Conservation (phyloP, 192 early-diverging fungal genomes). For the Funneliformis mosseae region DNA sequence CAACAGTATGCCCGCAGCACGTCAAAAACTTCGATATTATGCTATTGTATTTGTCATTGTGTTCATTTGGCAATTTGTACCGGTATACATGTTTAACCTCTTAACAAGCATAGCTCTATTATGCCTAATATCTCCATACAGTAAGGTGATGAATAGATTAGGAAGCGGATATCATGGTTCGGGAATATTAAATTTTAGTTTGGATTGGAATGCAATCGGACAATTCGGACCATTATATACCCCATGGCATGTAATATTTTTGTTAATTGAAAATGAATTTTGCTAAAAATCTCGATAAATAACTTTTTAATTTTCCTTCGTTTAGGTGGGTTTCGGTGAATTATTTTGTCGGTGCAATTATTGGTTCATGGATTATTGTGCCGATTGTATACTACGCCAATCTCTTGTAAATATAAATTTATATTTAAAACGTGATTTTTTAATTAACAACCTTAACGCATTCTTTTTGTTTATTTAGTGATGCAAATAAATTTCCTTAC, state of each 20-base stretch:
- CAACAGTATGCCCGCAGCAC: slow-evolving; percentile 5
- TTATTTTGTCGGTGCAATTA: slow-evolving; percentile 62
- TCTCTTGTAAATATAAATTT: slow-evolving; percentile 12
- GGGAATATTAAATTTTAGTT: slow-evolving; percentile 68
- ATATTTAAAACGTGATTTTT: neutral
- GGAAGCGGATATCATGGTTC: slow-evolving; percentile 64
- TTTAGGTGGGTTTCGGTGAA: slow-evolving; percentile 63
- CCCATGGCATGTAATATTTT: slow-evolving; percentile 72
- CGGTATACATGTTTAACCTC: slow-evolving; percentile 39
- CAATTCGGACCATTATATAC: slow-evolving; percentile 58
- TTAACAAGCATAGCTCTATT: slow-evolving; percentile 43
- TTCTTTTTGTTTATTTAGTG: neutral
- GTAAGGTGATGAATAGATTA: slow-evolving; percentile 34
- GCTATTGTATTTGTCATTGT: slow-evolving; percentile 42
- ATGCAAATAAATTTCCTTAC: slow-evolving; percentile 8
- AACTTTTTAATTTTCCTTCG: neutral
- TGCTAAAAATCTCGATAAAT: neutral
- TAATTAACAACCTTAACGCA: neutral
- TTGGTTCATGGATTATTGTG: slow-evolving; percentile 36
- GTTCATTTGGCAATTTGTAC: slow-evolving; percentile 58
- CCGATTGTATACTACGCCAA: neutral
- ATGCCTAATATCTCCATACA: slow-evolving; percentile 41
- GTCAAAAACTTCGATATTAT: slow-evolving; percentile 42
- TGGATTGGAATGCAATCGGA: slow-evolving; percentile 75
- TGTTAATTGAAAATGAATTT: slow-evolving; percentile 18